phyloP scores from a whole-genome alignment of 108 stramenopile genomes.

The Pelagomonas calceolata region DNA sequence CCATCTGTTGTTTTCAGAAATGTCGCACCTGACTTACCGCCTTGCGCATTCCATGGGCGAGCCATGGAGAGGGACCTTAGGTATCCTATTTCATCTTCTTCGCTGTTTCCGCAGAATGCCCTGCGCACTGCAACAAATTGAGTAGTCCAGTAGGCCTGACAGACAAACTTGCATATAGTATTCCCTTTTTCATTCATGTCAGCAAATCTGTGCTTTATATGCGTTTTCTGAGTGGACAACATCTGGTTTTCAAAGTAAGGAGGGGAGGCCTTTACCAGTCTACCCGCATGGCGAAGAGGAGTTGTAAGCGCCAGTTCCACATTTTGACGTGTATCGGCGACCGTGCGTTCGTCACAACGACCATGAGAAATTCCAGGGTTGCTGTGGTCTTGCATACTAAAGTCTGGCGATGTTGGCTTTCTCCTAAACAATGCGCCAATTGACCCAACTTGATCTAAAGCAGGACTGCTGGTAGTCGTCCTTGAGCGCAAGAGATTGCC shows the following conservation, averaged over 20 bases:
- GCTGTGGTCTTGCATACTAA: too few species aligned
- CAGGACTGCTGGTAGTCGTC: too few species aligned
- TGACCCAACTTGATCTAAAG: too few species aligned
- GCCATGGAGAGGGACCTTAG: conserved; percentile 67
- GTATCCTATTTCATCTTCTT: conserved; percentile 39
- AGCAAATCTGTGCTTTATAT: conserved; percentile 80
- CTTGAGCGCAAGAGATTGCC: too few species aligned
- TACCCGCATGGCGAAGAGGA: too few species aligned
- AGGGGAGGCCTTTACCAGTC: conserved; percentile 25
- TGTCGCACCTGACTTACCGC: conserved; percentile 82
- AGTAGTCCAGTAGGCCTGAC: conserved; percentile 87
- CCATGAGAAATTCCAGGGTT: too few species aligned
- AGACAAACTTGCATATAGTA: conserved; percentile 78
- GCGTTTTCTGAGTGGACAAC: conserved; percentile 66
- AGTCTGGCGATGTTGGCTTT: too few species aligned
- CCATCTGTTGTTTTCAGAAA: conserved; percentile 70
- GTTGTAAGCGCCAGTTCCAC: too few species aligned
- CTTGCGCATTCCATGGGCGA: conserved; percentile 71
- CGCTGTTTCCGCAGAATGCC: conserved; percentile 32
- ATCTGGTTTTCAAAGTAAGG: conserved; percentile 66
- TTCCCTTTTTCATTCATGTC: conserved; percentile 79
- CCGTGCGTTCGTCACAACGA: too few species aligned
- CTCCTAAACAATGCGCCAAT: too few species aligned
- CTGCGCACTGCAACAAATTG: conserved; percentile 87
- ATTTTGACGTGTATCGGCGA: too few species aligned